These are phyloP conservation scores for Starmerella khaoyaiensis DNA, from an alignment of 805 yeast genomes.

Conservation along the genomic window DNA sequence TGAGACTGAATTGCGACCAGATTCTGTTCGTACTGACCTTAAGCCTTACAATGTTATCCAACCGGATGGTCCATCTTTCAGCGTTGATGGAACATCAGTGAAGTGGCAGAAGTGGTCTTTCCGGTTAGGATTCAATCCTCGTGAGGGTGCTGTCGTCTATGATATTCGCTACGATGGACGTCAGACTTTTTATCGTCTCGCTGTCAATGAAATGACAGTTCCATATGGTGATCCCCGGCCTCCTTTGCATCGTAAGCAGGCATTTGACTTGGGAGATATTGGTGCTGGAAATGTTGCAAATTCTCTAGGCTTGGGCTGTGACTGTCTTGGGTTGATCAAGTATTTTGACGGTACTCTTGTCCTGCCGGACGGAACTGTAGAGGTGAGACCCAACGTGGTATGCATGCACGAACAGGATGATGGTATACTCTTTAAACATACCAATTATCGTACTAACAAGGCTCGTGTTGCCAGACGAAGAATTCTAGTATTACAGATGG, in stretches of 20 bases:
- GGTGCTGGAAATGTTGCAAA: conserved; percentile 69
- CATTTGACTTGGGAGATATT: conserved; percentile 73
- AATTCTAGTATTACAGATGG: conserved; percentile 65
- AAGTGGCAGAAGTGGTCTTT: conserved; percentile 80
- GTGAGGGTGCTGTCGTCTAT: conserved; percentile 70
- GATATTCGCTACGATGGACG: conserved; percentile 67
- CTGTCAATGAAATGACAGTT: conserved; percentile 74
- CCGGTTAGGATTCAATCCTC: conserved; percentile 51
- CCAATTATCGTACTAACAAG: conserved; percentile 62
- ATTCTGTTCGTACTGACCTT: conserved; percentile 45
- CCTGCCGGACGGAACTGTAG: conserved; percentile 48
- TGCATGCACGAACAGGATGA: conserved; percentile 80
- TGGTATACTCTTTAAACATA: conserved; percentile 65
- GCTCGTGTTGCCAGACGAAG: conserved; percentile 66
- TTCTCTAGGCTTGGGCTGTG: conserved; percentile 59
- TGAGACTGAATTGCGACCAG: conserved; percentile 54
- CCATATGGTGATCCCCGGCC: conserved; percentile 77
- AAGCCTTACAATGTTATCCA: conserved; percentile 70
- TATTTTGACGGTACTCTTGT: conserved; percentile 52
- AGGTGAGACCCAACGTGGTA: conserved; percentile 51
- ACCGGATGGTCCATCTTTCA: conserved; percentile 74
- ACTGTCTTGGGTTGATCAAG: conserved; percentile 67
- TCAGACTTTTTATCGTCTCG: conserved; percentile 57
- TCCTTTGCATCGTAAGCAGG: conserved; percentile 76
- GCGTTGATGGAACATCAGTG: conserved; percentile 45